Evolutionary conservation across 1,284 basidiomycete species (phyloP), one percentile per base, ranked within the genome.

Genomic region (Peniophora sp.): DNA sequence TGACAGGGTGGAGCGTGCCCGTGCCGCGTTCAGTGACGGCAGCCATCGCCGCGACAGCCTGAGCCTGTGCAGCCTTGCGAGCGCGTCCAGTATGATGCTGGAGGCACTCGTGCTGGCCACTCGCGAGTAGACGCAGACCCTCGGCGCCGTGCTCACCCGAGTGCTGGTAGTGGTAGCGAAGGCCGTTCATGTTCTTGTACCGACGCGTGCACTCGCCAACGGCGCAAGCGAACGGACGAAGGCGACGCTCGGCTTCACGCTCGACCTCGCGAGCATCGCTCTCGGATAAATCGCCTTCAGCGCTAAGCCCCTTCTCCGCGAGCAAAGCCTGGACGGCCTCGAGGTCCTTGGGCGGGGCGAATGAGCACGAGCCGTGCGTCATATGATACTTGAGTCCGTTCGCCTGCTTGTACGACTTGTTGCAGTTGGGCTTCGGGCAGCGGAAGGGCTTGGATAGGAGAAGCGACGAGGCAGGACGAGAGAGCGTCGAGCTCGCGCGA

Each of bases 331-430:
- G 81, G 3, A 86, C 77, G 49, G 84, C 79, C 65, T 86, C 84
- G 46, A 88, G 66, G 52, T 90, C 87, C 65, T 83, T 92, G 61
- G 79, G 87, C 2, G 90, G 88, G 1, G 89, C 89, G 66, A 92
- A 93, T 65, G 92, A 92, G 70, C 94, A 98, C 58, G 89, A 89
- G 2, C 96, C 91, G 64, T 93, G 91, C 17, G 92, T 87, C 68
- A 95, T 87, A 70, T 99, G 96, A 69, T 98, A 98, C 75, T 99
- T 98, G 61, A 99, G 77, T 1, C 90, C 90, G 63, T 92, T 92
- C 54, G 92, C 93, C 71, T 98, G 96, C 76, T 98, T 98, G 79
- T 99, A 99, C 45, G 85, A 85, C 78, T 99, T 99, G 74, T 94
- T 95, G 75, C 96, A 99, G 52, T 97, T 96, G 0, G 91, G 87